Evolutionary conservation across 108 stramenopile species (phyloP).

Genomic region (Halocafeteria seosinensis): DNA sequence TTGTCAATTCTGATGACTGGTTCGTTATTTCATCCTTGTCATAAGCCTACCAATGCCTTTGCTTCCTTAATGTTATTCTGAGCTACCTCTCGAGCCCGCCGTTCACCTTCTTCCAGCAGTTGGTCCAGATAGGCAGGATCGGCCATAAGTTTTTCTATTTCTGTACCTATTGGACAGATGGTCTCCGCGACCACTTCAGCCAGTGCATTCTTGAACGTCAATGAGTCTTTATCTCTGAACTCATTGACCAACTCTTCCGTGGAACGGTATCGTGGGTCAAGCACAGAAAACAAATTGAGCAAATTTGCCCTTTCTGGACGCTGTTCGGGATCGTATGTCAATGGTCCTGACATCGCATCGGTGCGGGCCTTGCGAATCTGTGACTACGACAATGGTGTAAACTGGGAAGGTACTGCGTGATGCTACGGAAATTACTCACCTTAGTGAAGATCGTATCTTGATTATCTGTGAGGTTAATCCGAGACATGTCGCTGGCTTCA

Average conservation of each 20-base stretch:
- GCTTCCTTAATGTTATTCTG: too few species aligned
- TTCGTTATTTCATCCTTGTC: too few species aligned
- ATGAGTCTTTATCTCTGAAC: conserved; percentile 59
- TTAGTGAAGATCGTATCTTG: conserved; percentile 70
- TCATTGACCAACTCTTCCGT: conserved; percentile 62
- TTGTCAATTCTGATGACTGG: too few species aligned
- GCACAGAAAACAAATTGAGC: conserved; percentile 65
- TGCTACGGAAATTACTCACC: too few species aligned
- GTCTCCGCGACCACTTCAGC: conserved; percentile 77
- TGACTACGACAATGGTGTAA: too few species aligned
- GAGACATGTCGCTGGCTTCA: conserved; percentile 60
- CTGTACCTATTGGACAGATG: conserved; percentile 72
- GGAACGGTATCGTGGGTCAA: background rate
- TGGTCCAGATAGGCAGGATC: background rate
- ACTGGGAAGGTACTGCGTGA: too few species aligned
- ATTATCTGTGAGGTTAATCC: conserved; percentile 87
- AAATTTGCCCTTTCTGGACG: conserved; percentile 92
- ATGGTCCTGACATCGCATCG: conserved; percentile 43
- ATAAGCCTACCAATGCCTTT: too few species aligned
- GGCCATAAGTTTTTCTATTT: conserved; percentile 26
- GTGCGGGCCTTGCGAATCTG: conserved; percentile 90
- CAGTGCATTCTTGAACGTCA: conserved; percentile 78
- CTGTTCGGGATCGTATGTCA: conserved; percentile 73
- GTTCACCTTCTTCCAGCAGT: background rate
- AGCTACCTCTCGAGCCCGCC: background rate